Base-by-base conservation (phyloP, 108 stramenopile species). In the Pseudonitzschia multiseries region DNA sequence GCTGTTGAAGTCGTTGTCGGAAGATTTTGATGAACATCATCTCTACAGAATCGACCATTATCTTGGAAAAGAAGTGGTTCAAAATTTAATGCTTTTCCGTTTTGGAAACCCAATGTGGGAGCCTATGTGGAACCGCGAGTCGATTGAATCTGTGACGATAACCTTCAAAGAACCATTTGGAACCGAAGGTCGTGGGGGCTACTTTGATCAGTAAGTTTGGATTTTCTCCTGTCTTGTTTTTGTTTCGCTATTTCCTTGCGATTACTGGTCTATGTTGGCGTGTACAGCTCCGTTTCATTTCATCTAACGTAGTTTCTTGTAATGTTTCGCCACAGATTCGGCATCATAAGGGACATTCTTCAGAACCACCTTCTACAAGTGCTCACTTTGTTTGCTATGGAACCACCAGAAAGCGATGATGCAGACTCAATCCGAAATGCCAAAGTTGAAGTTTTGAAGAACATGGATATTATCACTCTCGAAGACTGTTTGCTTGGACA, bases 301-400 rank as follows among this genome's bases (percentile, higher is more conserved):
- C 36, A 36, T 36, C 36, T 36, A 2, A 36, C 36, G n/a, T 6
- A 36, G 36, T 36, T 36, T 36, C 46, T 18, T 2, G 12, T 10
- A 48, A 48, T 48, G 14, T 48, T 29, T 42, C 6, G 4, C 67
- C 18, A 15, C 93, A 81, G 79, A 53, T 96, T 91, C 69, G 96
- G 96, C 22, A 98, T 98, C 69, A 96, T 98, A 65, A 84, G 97
- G 44, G 97, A 94, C 68, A 87, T 98, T 68, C 72, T 97, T 44
- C 97, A 96, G 75, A 98, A 98, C 73, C 97, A 98, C 69, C 79
- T 98, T 51, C 68, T 98, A 66, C 98, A 99, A 86, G 82, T 93
- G 1, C 71, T 95, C 68, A 80, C 83, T 33, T 57, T 97, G 20
- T 72, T 97, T 42, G 89, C 85, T 32, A 95, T 95, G 93, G 93